Conservation (phyloP, 2,329 filamentous ascomycete genomes). For the Pseudodiploospora longispora region DNA sequence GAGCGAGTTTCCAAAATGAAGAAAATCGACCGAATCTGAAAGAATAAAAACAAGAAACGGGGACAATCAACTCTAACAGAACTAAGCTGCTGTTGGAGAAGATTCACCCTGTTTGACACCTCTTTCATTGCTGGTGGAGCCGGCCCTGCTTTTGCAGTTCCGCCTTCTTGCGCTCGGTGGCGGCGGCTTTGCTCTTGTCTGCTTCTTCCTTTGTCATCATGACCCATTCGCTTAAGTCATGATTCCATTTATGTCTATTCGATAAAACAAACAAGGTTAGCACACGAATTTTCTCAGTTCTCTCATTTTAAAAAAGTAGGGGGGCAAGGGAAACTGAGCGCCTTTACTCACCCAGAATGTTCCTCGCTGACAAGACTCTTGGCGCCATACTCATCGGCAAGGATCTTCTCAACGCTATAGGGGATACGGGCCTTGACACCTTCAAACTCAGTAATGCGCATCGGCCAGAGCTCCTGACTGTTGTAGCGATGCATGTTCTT, state of each 20-base stretch:
- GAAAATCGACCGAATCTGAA: not conserved
- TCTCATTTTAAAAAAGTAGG: not conserved
- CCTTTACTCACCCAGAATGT: conserved; percentile 49
- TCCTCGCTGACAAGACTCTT: conserved; percentile 52
- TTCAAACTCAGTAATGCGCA: conserved; percentile 68
- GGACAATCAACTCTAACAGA: not conserved
- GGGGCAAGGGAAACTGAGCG: not conserved
- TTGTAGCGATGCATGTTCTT: conserved; percentile 72
- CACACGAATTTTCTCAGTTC: not conserved
- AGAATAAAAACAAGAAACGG: not conserved
- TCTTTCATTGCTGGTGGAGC: conserved; percentile 2
- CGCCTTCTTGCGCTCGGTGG: conserved; percentile 18
- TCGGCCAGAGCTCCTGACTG: conserved; percentile 64
- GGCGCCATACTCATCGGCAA: conserved; percentile 57
- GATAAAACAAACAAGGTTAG: conserved; percentile 11
- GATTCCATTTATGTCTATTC: conserved; percentile 51
- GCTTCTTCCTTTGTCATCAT: conserved; percentile 28
- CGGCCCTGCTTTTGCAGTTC: conserved; percentile 14
- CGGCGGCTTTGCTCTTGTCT: conserved; percentile 15
- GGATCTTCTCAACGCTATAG: conserved; percentile 56
- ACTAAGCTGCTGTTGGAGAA: not conserved
- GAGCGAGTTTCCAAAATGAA: no score
- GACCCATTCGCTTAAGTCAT: conserved; percentile 52
- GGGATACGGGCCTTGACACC: conserved; percentile 64
- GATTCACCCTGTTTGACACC: not conserved